These are phyloP conservation scores for Kodamaea suecica DNA, from an alignment of 1,139 yeast genomes.

Conservation along the genomic window DNA sequence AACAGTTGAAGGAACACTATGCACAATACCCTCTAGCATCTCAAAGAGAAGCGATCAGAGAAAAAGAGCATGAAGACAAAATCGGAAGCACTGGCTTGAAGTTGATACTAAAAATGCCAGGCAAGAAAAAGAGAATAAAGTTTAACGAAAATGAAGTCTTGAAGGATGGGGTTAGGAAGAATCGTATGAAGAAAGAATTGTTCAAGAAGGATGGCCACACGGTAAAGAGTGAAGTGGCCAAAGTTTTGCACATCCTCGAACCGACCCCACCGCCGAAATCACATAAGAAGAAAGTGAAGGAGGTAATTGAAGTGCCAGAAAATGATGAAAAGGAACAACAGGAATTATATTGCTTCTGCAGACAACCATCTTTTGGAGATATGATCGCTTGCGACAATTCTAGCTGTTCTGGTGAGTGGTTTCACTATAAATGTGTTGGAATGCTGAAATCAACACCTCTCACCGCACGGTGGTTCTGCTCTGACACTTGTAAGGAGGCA, in stretches of 20 bases:
- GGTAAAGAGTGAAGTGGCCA: background rate
- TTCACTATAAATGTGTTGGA: slow-evolving; percentile 49
- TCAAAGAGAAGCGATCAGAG: slow-evolving; percentile 40
- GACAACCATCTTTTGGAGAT: slow-evolving; percentile 44
- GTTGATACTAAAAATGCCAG: slow-evolving; percentile 29
- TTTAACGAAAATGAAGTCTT: slow-evolving; percentile 9
- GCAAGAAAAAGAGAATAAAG: slow-evolving; percentile 7
- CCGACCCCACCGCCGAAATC: too few species aligned
- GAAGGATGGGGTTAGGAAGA: slow-evolving; percentile 1
- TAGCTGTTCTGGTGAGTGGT: slow-evolving; percentile 47
- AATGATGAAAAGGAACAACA: slow-evolving; percentile 7
- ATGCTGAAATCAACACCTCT: slow-evolving; percentile 23
- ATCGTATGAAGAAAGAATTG: background rate
- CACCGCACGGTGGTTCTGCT: slow-evolving; percentile 43
- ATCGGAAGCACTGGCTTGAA: slow-evolving; percentile 21
- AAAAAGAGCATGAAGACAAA: slow-evolving; percentile 21
- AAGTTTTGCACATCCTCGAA: too few species aligned
- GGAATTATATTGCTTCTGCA: slow-evolving; percentile 41
- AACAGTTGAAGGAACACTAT: slow-evolving; percentile 36
- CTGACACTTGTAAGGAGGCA: slow-evolving; percentile 29
- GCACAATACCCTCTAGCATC: slow-evolving; percentile 35
- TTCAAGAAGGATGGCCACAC: background rate
- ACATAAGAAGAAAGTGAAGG: background rate
- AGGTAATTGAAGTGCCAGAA: background rate
- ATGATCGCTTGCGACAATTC: slow-evolving; percentile 50